Evolutionary conservation across 139 green algal genomes (phyloP).

Genomic region (Tetraselmis striata): DNA sequence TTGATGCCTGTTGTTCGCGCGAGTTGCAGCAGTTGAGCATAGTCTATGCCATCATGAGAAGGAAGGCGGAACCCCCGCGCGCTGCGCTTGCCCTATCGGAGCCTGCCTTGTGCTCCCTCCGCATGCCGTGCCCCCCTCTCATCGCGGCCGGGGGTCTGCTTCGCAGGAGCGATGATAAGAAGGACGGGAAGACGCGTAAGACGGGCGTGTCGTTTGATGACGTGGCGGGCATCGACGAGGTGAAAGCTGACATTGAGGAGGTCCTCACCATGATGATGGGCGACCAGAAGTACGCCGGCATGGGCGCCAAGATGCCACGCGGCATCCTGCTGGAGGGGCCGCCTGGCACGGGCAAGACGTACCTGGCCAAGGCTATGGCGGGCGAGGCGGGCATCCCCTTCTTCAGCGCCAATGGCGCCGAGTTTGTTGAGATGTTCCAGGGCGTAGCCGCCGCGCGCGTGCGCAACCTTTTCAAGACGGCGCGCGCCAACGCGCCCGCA

Average conservation of each 20-base stretch:
- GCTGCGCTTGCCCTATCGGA: no score
- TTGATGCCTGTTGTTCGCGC: no score
- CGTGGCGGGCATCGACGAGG: conserved; percentile 60
- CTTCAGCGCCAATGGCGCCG: conserved; percentile 59
- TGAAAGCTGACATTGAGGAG: conserved; percentile 52
- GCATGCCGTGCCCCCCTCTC: no score
- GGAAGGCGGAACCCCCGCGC: no score
- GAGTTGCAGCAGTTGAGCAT: no score
- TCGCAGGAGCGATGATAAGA: conserved; percentile 10
- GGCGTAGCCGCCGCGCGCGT: conserved; percentile 60
- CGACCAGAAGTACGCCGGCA: conserved; percentile 31
- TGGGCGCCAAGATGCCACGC: conserved; percentile 37
- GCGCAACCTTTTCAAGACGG: conserved; percentile 44
- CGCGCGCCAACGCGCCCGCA: conserved; percentile 33
- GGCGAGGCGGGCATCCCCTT: conserved; percentile 60
- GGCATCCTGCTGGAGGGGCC: conserved; percentile 42
- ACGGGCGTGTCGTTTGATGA: conserved; percentile 64
- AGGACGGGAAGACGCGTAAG: conserved; percentile 12
- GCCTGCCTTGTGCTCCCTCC: no score
- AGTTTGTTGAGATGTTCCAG: conserved; percentile 79
- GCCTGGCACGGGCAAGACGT: conserved; percentile 62
- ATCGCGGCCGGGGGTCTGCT: not conserved
- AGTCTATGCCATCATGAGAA: no score
- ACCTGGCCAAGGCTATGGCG: conserved; percentile 61
- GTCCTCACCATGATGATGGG: conserved; percentile 56